These are phyloP conservation scores for Puccinia brachypodii DNA, from an alignment of 1,284 basidiomycete genomes.

Conservation along the genomic window DNA sequence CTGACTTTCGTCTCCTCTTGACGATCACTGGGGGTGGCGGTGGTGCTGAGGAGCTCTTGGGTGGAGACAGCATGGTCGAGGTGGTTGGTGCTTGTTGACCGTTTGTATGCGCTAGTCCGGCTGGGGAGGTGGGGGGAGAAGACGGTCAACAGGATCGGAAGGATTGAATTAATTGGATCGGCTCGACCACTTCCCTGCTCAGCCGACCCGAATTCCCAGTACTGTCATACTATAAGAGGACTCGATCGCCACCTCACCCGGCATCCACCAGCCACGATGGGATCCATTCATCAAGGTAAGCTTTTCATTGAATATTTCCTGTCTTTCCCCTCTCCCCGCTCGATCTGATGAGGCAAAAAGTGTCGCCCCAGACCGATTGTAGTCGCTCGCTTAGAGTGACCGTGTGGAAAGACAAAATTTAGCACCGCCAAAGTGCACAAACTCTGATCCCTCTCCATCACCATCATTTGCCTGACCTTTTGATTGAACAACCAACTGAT, in stretches of 20 bases:
- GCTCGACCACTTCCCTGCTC: not conserved
- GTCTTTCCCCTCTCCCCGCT: not conserved
- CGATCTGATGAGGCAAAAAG: conserved; percentile 4
- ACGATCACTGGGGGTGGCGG: conserved; percentile 19
- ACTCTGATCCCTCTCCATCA: not conserved
- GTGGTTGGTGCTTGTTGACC: not conserved
- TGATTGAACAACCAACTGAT: too few species aligned
- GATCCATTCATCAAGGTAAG: not conserved
- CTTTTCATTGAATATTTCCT: not conserved
- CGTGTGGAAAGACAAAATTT: conserved; percentile 10
- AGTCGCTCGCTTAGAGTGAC: not conserved
- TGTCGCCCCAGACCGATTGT: conserved; percentile 13
- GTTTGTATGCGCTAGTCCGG: not conserved
- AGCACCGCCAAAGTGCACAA: conserved; percentile 18
- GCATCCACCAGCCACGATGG: not conserved
- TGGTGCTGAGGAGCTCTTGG: not conserved
- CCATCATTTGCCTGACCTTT: not conserved
- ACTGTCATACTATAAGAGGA: not conserved
- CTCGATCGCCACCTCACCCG: not conserved
- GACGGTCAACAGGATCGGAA: not conserved
- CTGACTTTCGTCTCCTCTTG: conserved; percentile 41
- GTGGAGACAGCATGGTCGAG: not conserved
- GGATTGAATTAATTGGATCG: not conserved
- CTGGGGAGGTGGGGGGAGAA: not conserved
- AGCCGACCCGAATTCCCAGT: not conserved